phyloP scores from a whole-genome alignment of 2,329 filamentous ascomycete species.

The Stylonectria norvegica region DNA sequence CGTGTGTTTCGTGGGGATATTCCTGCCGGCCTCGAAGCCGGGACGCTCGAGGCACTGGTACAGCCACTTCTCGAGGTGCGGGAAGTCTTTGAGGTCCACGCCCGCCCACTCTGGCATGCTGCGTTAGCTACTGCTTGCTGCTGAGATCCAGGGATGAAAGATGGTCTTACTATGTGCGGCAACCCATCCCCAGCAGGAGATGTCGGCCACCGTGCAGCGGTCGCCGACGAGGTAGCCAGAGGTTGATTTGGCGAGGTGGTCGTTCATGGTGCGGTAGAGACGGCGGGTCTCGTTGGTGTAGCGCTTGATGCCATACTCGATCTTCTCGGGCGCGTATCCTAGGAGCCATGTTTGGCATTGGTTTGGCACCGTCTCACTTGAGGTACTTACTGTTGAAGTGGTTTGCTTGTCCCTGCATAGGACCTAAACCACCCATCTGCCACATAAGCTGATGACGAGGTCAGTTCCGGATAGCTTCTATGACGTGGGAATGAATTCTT shows the following conservation, averaged over 20 bases:
- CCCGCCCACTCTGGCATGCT: conserved; percentile 36
- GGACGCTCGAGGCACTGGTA: conserved; percentile 65
- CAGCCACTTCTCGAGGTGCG: conserved; percentile 73
- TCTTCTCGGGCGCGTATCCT: conserved; percentile 76
- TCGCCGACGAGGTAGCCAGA: conserved; percentile 64
- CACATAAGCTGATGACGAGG: conserved; percentile 60
- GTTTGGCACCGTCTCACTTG: too few species aligned
- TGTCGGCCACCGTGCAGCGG: conserved; percentile 71
- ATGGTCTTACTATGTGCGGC: conserved; percentile 42
- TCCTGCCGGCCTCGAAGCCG: conserved; percentile 69
- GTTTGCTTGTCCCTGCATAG: conserved; percentile 79
- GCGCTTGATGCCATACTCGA: conserved; percentile 76
- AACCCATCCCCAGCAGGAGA: conserved; percentile 79
- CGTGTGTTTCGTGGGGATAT: conserved; percentile 66
- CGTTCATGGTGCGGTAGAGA: conserved; percentile 74
- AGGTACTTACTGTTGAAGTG: conserved; percentile 64
- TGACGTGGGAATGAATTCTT: too few species aligned
- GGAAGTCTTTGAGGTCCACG: conserved; percentile 69
- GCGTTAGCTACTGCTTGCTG: not conserved
- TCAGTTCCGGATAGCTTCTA: too few species aligned
- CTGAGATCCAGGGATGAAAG: not conserved
- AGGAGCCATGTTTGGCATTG: too few species aligned
- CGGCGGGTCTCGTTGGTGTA: conserved; percentile 83
- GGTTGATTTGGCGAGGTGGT: conserved; percentile 57
- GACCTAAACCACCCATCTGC: conserved; percentile 76